These are phyloP conservation scores for Torulaspora delbrueckii DNA, from an alignment of 805 yeast species.

Conservation along the genomic window DNA sequence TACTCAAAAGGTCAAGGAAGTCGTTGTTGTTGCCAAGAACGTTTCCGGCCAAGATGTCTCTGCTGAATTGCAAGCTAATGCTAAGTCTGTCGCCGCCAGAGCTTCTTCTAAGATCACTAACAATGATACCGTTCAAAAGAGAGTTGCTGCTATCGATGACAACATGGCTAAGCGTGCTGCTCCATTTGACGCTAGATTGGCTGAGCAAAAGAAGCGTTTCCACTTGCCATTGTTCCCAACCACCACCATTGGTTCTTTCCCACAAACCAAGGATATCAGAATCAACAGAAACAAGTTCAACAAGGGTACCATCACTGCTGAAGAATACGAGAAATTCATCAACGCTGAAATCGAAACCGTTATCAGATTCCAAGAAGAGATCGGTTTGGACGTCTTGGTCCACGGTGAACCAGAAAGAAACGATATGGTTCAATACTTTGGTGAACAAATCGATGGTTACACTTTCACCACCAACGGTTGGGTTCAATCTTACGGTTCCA, in stretches of 20 bases:
- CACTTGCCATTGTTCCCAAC: constrained; percentile 99
- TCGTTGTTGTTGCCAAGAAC: constrained; percentile 84
- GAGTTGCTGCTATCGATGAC: constrained; percentile 73
- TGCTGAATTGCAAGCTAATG: constrained; percentile 76
- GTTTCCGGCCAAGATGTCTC: constrained; percentile 78
- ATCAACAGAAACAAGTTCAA: constrained; percentile 95
- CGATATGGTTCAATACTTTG: constrained; percentile 99
- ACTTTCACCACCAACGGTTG: constrained; percentile 99
- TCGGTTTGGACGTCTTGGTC: constrained; percentile 95
- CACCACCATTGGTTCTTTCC: constrained; percentile 99
- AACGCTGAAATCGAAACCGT: constrained; percentile 94
- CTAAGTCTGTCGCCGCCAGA: constrained; percentile 80
- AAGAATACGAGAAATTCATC: constrained; percentile 93
- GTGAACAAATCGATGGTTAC: constrained; percentile 97
- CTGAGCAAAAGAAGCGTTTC: constrained; percentile 78
- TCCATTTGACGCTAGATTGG: constrained; percentile 82
- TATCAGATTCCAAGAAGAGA: constrained; percentile 98
- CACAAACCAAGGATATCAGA: constrained; percentile 99
- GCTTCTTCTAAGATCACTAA: constrained; percentile 82
- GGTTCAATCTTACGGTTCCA: constrained; percentile 99
- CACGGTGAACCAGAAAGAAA: constrained; percentile 99
- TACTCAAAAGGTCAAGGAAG: constrained; percentile 90
- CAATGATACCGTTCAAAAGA: constrained; percentile 83
- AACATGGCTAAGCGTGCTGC: constrained; percentile 77
- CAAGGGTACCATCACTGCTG: constrained; percentile 94